Conservation (phyloP, 345 rosid genomes). For the Eucalyptus viminalis region DNA sequence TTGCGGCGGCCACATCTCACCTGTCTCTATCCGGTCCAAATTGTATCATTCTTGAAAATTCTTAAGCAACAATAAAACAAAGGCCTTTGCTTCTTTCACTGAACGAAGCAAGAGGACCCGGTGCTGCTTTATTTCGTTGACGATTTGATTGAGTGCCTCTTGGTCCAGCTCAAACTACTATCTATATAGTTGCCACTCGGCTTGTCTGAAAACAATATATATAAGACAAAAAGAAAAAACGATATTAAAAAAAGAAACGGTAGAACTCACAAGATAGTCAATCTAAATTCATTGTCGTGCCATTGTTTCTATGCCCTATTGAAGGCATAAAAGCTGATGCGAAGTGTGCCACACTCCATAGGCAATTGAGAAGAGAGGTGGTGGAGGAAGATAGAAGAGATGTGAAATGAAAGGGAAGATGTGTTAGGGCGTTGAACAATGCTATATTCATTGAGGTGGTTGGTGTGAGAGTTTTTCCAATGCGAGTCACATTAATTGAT, state of each 20-base stretch:
- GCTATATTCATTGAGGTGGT: no score
- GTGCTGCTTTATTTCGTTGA: not conserved
- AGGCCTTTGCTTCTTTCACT: not conserved
- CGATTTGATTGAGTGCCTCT: not conserved
- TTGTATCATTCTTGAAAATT: not conserved
- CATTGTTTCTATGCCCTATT: not conserved
- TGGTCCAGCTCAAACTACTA: not conserved
- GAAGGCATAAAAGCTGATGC: not conserved
- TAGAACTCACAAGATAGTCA: not conserved
- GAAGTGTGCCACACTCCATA: not conserved
- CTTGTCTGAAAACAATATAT: not conserved
- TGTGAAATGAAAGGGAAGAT: no score
- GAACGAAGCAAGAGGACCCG: not conserved
- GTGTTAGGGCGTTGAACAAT: no score
- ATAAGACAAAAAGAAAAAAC: no score
- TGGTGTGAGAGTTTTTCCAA: no score
- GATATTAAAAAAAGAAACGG: not conserved
- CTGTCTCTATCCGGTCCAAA: not conserved
- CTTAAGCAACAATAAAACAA: not conserved
- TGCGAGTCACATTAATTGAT: accelerated
- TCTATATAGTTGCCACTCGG: accelerated
- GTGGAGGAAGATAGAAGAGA: no score
- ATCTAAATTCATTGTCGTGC: not conserved
- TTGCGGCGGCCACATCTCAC: not conserved
- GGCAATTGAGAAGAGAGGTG: not conserved